These are phyloP conservation scores for Omphalea diandra DNA, from an alignment of 441 rosid species.

Conservation along the genomic window DNA sequence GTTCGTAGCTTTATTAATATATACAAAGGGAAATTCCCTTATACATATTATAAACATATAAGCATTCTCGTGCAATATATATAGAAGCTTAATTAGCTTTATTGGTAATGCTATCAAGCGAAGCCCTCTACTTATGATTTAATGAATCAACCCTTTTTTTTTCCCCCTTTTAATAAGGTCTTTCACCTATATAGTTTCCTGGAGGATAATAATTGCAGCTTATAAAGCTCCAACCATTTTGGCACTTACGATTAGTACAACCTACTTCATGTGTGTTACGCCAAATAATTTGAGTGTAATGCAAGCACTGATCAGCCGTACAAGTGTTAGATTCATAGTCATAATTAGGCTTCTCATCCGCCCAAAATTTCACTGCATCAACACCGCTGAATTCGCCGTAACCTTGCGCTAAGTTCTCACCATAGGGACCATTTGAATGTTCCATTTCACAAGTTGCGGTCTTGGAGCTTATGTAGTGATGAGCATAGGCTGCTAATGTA, in stretches of 20 bases:
- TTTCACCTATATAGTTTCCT: background rate
- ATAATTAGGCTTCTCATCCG: conserved; percentile 43
- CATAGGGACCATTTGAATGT: conserved; percentile 49
- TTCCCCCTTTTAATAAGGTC: background rate
- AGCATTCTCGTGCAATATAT: background rate
- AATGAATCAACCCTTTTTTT: conserved; percentile 32
- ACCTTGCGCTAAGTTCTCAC: conserved; percentile 53
- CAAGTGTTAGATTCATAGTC: conserved; percentile 37
- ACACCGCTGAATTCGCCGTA: conserved; percentile 34
- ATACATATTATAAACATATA: background rate
- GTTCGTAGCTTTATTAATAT: background rate
- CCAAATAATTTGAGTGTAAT: conserved; percentile 44
- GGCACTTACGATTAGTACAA: background rate
- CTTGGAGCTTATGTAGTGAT: conserved; percentile 25
- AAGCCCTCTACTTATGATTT: conserved; percentile 36
- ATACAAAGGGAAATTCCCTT: background rate
- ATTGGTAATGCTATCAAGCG: conserved; percentile 6
- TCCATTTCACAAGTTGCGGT: conserved; percentile 26
- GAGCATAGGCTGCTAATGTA: conserved; percentile 44
- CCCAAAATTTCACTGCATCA: conserved; percentile 51
- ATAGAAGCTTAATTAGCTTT: background rate
- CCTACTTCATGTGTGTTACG: conserved; percentile 22
- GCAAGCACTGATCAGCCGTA: conserved; percentile 35
- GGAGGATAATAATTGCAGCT: conserved; percentile 14
- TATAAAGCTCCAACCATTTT: background rate